phyloP scores from a whole-genome alignment of 192 early-diverging fungal species.

The Backusella circina region DNA sequence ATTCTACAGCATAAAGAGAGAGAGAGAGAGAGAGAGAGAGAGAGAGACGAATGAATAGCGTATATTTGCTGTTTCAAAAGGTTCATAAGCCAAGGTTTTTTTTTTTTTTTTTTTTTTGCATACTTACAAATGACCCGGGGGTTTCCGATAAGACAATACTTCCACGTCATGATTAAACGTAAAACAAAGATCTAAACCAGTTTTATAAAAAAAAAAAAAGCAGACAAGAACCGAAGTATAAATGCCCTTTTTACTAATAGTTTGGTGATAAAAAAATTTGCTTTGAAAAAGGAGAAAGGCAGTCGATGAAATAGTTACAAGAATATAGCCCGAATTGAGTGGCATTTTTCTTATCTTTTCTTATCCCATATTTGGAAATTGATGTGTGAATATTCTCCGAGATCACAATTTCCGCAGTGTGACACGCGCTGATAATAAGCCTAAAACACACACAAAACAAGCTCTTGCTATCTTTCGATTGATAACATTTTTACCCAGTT shows the following conservation, averaged over 20 bases:
- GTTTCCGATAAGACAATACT: neutral
- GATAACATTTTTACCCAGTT: neutral
- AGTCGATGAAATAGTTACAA: neutral
- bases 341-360: neutral
- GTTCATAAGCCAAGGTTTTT: neutral
- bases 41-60: no score
- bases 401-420: neutral
- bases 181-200: neutral
- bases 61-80: neutral
- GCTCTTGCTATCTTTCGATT: neutral
- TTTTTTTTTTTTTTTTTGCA: neutral
- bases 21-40: neutral
- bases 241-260: no score
- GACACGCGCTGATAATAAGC: neutral
- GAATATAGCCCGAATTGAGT: neutral
- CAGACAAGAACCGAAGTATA: neutral
- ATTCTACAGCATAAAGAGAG: neutral
- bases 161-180: neutral
- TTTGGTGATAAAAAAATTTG: neutral
- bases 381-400: neutral
- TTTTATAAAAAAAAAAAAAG: neutral
- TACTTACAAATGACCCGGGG: neutral
- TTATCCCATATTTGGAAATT: slow-evolving; percentile 1
- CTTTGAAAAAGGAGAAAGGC: neutral
- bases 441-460: neutral